Percentiles rank a stretch among this genome's conserved stretches.
Evolutionary conservation across 768 basidiomycete genomes (phyloP).

Genomic region (Hortiboletus campestris): DNA sequence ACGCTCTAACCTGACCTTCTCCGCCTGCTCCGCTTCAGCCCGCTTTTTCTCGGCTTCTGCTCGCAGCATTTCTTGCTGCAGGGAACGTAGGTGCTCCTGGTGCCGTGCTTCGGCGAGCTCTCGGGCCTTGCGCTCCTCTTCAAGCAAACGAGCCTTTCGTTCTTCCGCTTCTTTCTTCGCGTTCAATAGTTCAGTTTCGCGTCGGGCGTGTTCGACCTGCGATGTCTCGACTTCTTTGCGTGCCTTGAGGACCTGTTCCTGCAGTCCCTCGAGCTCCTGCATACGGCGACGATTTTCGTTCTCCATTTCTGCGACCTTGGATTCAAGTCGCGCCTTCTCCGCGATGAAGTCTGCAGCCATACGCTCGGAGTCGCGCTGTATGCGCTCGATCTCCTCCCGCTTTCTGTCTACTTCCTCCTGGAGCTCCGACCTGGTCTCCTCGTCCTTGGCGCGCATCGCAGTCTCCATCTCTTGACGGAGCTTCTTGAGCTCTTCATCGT

Average conservation of each 20-base stretch:
- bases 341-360: conserved; percentile 39
- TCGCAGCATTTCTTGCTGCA: conserved; percentile 28
- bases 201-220: conserved; percentile 27
- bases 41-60: conserved; percentile 24
- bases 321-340: conserved; percentile 36
- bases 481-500: conserved; percentile 46
- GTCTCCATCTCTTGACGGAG: conserved; percentile 47
- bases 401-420: conserved; percentile 43
- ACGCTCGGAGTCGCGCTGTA: conserved; percentile 40
- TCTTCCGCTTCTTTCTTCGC: conserved; percentile 28
- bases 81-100: conserved; percentile 28
- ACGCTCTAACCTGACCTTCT: conserved; percentile 25
- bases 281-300: conserved; percentile 16
- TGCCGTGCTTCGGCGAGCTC: conserved; percentile 28
- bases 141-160: conserved; percentile 26
- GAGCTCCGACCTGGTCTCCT: conserved; percentile 45
- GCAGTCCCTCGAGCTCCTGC: conserved; percentile 22
- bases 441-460: conserved; percentile 44
- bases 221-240: conserved; percentile 29
- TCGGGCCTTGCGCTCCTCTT: conserved; percentile 32
- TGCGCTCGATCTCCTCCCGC: conserved; percentile 42
- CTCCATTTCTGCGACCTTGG: conserved; percentile 28
- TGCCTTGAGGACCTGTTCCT: conserved; percentile 29
- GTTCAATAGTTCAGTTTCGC: conserved; percentile 27
- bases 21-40: conserved; percentile 23